Evolutionary conservation across 495 filamentous ascomycete genomes (phyloP), one percentile per base, ranked within the genome.

Genomic region (Talaromyces liani): DNA sequence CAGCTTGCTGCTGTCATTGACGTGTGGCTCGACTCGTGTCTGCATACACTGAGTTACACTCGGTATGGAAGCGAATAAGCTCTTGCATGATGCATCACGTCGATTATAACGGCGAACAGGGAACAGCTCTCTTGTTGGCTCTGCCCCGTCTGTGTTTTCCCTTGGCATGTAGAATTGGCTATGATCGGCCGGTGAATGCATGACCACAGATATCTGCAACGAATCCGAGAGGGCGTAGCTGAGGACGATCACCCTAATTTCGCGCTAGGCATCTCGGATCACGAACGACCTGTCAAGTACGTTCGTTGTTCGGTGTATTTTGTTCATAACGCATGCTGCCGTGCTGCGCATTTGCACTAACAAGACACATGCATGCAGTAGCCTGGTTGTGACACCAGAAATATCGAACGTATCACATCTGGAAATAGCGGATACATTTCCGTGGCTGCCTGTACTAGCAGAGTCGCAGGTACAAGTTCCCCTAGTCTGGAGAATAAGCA

Each of bases 31-130:
- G 22, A 27, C 22, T 56, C 22, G 12, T 27, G 53, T 27, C 53
- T 56, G 53, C 53, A 56, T 7, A 27, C 27, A 56, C 53, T 24
- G 24, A 24, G 27, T 9, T 56, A 22, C 27, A 56, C 22, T n/a
- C 53, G 53, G 53, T 56, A 56, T 56, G 53, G 20, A 31, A 56
- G 53, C 22, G 53, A 29, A 29, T 27, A 29, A 56, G 27, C 22
- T 56, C 53, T 27, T 27, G 53, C 53, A 56, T 56, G 53, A 56
- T 56, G 53, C 53, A 56, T 29, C n/a, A 29, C 24, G 20, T 56
- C 53, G 22, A 27, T 6, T 29, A 4, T 56, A 56, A 56, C 53
- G 20, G 53, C 53, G 22, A 27, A 29, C 12, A 6, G 27, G 27
- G 12, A 56, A 56, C 22, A 27, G 22, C 53, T 56, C 4, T 16